A percentile compares a stretch with the other conserved stretches of the same genome.
These are phyloP conservation scores for Lolium multiflorum DNA, from an alignment of 176 grass and related monocot species.

Conservation along the genomic window DNA sequence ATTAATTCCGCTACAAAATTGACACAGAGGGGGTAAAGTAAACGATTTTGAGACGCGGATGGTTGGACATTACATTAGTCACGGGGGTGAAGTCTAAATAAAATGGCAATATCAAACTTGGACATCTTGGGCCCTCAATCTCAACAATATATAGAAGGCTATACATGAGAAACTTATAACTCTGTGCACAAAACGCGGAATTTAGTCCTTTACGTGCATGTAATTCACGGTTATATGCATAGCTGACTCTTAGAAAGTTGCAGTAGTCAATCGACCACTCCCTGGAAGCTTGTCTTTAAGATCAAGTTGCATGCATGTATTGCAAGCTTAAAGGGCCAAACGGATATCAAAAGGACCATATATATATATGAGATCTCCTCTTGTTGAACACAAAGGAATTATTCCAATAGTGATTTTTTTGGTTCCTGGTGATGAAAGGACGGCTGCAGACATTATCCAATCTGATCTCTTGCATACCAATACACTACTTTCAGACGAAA, in stretches of 20 bases:
- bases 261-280: not conserved
- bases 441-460: not conserved
- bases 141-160: not conserved
- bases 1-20: not conserved
- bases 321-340: not conserved
- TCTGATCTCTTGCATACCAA: not conserved
- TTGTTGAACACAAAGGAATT: constrained; percentile 21
- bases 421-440: not conserved
- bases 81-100: not conserved
- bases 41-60: not conserved
- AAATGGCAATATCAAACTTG: not conserved
- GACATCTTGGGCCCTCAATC: not conserved
- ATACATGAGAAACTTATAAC: not conserved
- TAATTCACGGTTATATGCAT: not conserved
- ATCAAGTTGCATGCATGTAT: constrained; percentile 3
- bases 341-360: not conserved
- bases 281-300: not conserved
- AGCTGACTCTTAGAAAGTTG: not conserved
- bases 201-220: not conserved
- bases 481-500: not conserved
- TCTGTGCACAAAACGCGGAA: not conserved
- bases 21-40: not conserved
- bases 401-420: not conserved
- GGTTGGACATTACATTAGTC: not conserved
- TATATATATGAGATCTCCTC: not conserved